These are phyloP conservation scores for Proliferodiscus dingleyae DNA, from an alignment of 2,329 filamentous ascomycete genomes.

Conservation along the genomic window DNA sequence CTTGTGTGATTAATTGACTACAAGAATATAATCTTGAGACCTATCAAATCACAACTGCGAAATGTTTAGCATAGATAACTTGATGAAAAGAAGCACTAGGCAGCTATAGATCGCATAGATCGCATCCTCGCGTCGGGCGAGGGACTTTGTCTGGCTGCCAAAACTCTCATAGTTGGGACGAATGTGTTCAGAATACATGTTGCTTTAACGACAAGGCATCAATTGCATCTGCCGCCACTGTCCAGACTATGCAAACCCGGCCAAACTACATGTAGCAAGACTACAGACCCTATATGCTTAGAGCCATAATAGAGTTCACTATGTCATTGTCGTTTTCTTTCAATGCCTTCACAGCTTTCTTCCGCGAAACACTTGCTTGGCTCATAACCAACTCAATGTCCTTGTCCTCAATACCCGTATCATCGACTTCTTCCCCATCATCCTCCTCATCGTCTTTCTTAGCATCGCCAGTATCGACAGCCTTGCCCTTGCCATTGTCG, in stretches of 20 bases:
- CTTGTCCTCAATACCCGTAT: conserved; percentile 92
- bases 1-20: too few relatives aligned
- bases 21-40: too few relatives aligned
- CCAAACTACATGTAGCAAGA: conserved; percentile 8
- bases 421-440: conserved; percentile 92
- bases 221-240: conserved; percentile 3
- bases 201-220: conserved; percentile 5
- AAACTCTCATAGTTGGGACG: conserved; percentile 1
- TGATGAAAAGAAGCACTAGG: too few relatives aligned
- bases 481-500: conserved; percentile 63
- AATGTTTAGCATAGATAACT: too few relatives aligned
- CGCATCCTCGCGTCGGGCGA: too few relatives aligned
- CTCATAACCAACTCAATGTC: conserved; percentile 99
- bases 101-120: too few relatives aligned
- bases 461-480: conserved; percentile 61
- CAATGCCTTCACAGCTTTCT: conserved; percentile 97
- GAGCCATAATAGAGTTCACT: conserved; percentile 99
- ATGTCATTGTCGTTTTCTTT: conserved; percentile 99
- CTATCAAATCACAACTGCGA: too few relatives aligned
- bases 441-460: conserved; percentile 77
- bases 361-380: conserved; percentile 92
- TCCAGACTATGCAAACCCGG: conserved; percentile 3
- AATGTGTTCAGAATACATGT: conserved; percentile 9
- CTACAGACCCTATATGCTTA: conserved; percentile 62
- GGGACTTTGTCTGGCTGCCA: not conserved